These are phyloP conservation scores for Aspergillus sp. DNA, from an alignment of 2,329 filamentous ascomycete genomes.

Conservation along the genomic window DNA sequence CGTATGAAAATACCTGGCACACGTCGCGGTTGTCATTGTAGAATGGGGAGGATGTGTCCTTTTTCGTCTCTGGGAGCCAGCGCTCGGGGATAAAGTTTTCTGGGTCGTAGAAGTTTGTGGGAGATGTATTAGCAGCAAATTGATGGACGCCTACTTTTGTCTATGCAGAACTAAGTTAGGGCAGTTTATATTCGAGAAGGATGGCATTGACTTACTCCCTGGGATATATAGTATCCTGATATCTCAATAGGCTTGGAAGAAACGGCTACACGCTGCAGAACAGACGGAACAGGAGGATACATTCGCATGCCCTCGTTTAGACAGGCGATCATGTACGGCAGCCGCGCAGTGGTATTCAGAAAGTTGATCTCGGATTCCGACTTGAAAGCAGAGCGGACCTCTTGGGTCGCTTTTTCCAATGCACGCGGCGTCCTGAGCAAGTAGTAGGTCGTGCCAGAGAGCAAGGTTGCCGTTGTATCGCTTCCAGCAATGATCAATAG, in stretches of 20 bases:
- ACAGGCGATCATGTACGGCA: slow-evolving; percentile 35
- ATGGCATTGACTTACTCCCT: neutral
- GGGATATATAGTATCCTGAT: slow-evolving; percentile 4
- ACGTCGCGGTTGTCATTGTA: slow-evolving; percentile 37
- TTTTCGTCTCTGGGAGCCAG: slow-evolving; percentile 28
- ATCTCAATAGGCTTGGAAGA: neutral
- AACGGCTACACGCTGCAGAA: slow-evolving; percentile 8
- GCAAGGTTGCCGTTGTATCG: slow-evolving; percentile 39
- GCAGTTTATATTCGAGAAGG: neutral
- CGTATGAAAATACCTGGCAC: slow-evolving; percentile 44
- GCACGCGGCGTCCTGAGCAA: slow-evolving; percentile 29
- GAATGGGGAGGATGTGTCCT: slow-evolving; percentile 24
- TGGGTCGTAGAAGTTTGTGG: slow-evolving; percentile 39
- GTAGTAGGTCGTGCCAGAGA: slow-evolving; percentile 37
- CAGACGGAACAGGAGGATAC: slow-evolving; percentile 26
- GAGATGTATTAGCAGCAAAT: slow-evolving; percentile 38
- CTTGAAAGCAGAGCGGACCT: slow-evolving; percentile 35
- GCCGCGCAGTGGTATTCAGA: slow-evolving; percentile 11
- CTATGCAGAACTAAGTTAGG: slow-evolving; percentile 15
- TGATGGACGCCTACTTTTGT: slow-evolving; percentile 40
- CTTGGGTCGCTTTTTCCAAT: slow-evolving; percentile 26
- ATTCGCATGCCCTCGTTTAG: slow-evolving; percentile 37
- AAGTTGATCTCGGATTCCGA: slow-evolving; percentile 34
- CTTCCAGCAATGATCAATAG: slow-evolving; percentile 36
- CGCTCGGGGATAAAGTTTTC: slow-evolving; percentile 44